Evolutionary conservation across 164 flowering plant genomes (phyloP).

Genomic region (Nymphaea colorata): DNA sequence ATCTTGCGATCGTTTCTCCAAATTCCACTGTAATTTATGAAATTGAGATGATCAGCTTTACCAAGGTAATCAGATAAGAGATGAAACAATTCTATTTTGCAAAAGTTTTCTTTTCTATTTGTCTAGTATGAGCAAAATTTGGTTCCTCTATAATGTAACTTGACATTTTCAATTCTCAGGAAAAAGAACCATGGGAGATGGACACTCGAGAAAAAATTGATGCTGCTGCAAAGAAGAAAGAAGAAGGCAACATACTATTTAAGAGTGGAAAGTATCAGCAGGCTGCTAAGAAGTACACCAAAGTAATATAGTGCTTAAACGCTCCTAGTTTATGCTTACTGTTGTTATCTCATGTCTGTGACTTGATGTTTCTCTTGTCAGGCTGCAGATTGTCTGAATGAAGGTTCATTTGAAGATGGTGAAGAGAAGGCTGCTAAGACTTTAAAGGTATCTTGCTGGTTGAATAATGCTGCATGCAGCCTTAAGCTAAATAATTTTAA

Average conservation of each 20-base stretch:
- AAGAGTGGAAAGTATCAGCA: slow-evolving; percentile 45
- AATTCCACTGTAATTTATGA: slow-evolving; percentile 40
- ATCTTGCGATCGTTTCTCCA: slow-evolving; percentile 39
- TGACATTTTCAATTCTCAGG: slow-evolving; percentile 15
- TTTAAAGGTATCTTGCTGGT: slow-evolving; percentile 56
- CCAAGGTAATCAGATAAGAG: slow-evolving; percentile 28
- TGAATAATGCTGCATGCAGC: slow-evolving; percentile 63
- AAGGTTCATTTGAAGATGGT: slow-evolving; percentile 30
- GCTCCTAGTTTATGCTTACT: neutral
- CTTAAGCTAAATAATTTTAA: slow-evolving; percentile 43
- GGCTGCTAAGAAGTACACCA: slow-evolving; percentile 49
- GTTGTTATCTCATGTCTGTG: neutral
- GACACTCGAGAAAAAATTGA: slow-evolving; percentile 40
- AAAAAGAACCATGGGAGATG: slow-evolving; percentile 59
- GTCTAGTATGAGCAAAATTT: neutral
- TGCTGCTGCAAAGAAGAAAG: slow-evolving; percentile 55
- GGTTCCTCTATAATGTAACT: neutral
- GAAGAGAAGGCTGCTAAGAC: slow-evolving; percentile 31
- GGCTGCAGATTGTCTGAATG: slow-evolving; percentile 56
- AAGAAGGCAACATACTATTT: slow-evolving; percentile 57
- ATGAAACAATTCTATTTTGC: no score
- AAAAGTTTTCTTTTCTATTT: no score
- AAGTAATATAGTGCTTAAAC: slow-evolving; percentile 21
- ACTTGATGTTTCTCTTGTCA: slow-evolving; percentile 7
- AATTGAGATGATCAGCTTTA: slow-evolving; percentile 52